phyloP scores from a whole-genome alignment of 257 asterid species.

The Echites panduratus region DNA sequence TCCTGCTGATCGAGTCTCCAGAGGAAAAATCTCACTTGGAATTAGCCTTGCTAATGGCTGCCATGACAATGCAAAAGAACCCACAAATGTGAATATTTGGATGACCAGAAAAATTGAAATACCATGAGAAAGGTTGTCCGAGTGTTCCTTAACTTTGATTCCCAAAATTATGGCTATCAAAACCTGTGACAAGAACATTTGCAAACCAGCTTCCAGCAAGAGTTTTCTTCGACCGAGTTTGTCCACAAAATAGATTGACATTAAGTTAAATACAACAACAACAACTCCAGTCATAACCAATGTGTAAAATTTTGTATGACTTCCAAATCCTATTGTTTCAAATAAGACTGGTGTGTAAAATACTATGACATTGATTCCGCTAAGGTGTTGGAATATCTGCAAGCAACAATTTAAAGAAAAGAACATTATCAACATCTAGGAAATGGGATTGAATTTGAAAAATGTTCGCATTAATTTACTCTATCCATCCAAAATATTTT shows the following conservation, averaged over 20 bases:
- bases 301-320: constrained; percentile 59
- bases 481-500: no score
- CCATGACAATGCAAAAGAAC: constrained; percentile 91
- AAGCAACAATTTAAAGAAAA: background rate
- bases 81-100: constrained; percentile 61
- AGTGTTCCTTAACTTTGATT: constrained; percentile 54
- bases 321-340: constrained; percentile 68
- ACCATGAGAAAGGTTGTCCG: constrained; percentile 41
- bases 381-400: constrained; percentile 80
- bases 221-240: constrained; percentile 58
- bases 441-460: background rate
- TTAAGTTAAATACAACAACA: constrained; percentile 60
- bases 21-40: constrained; percentile 78
- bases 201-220: constrained; percentile 74
- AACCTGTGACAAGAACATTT: constrained; percentile 69
- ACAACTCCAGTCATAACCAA: constrained; percentile 82
- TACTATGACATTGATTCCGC: constrained; percentile 88
- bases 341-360: constrained; percentile 81
- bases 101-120: constrained; percentile 66
- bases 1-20: constrained; percentile 83
- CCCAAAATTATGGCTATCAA: constrained; percentile 60
- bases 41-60: constrained; percentile 94
- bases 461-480: background rate
- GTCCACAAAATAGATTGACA: constrained; percentile 66
- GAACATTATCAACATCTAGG: background rate